phyloP scores from a whole-genome alignment of 805 yeast genomes.

The Candida awuae region DNA sequence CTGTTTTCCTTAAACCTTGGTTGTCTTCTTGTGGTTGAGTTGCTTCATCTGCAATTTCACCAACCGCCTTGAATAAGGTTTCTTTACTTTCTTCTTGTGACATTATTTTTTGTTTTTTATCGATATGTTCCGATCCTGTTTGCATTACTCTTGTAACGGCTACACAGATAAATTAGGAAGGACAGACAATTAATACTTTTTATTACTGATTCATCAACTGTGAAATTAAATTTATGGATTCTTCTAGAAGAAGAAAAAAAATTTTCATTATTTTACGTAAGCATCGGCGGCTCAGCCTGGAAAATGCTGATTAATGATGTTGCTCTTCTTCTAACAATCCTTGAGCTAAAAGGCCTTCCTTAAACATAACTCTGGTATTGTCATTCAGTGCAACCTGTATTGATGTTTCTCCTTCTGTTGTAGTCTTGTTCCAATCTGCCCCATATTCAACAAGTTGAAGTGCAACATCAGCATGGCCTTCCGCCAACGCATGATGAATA shows the following conservation, averaged over 20 bases:
- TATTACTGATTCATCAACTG: background rate
- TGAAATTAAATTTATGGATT: background rate
- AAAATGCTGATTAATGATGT: too few relatives aligned
- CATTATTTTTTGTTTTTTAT: conserved; percentile 26
- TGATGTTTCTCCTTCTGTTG: conserved; percentile 48
- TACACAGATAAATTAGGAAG: background rate
- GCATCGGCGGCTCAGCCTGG: too few relatives aligned
- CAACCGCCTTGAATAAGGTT: conserved; percentile 50
- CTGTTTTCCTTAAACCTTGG: conserved; percentile 46
- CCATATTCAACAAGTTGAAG: conserved; percentile 52
- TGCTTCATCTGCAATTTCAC: conserved; percentile 47
- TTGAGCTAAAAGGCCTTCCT: conserved; percentile 16
- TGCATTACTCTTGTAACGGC: background rate
- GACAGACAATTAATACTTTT: background rate
- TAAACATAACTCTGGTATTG: conserved; percentile 37
- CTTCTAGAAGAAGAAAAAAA: conserved; percentile 5
- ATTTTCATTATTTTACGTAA: background rate
- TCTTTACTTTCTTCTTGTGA: conserved; percentile 22
- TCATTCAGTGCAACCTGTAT: conserved; percentile 48
- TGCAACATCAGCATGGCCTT: conserved; percentile 78
- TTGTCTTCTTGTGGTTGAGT: conserved; percentile 17
- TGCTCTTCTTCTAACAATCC: conserved; percentile 15
- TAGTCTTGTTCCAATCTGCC: conserved; percentile 49
- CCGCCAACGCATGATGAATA: conserved; percentile 83
- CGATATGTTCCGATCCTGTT: conserved; percentile 4